Evolutionary conservation across 2,329 filamentous ascomycete genomes (phyloP), one percentile per base, ranked within the genome.

Genomic region (Cercospora beticola): DNA sequence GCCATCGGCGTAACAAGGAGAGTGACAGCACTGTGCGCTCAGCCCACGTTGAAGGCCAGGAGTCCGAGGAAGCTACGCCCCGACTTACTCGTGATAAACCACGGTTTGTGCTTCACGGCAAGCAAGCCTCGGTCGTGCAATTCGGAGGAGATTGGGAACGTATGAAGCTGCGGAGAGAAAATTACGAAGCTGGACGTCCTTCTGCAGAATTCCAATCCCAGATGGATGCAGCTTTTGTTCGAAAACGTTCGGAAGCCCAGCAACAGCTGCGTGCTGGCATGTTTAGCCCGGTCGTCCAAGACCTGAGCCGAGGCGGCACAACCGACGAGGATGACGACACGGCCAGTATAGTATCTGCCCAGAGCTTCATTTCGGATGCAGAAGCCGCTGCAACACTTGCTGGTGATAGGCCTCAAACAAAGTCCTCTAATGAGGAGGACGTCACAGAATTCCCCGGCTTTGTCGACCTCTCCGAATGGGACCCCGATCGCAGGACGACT

Each of bases 101-200:
- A 5, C 97, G 92, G 75, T 99, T 99, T 79, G 97, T 95, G 4
- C 90, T 99, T 4, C 95, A 99, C 76, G 94, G 95, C 69, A 99
- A 98, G 83, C 98, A 99, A 80, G 95, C 95, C 2, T 97, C 93
- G 0, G 92, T 99, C 66, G 92, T 99, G 73, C 96, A 92, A n/a
- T 96, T 99, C 78, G 93, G 94, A 8, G 89, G 90, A n/a, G 94
- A 97, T 74, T 89, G 97, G 83, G 78, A 79, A 56, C 75, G 75
- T 30, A 78, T 79, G 73, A 73, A 73, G 59, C 33, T 72, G 31
- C 73, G 77, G 14, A 72, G 76, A 60, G 78, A 79, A 69, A 71
- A 72, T 62, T 78, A 76, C 70, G 68, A 67, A 60, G 46, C 66
- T 21, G 68, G 71, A 21, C 62, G 70, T 56, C 30, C 70, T 14